Evolutionary conservation across 192 early-diverging fungal species (phyloP).

Genomic region (Allomyces arbusculus): DNA sequence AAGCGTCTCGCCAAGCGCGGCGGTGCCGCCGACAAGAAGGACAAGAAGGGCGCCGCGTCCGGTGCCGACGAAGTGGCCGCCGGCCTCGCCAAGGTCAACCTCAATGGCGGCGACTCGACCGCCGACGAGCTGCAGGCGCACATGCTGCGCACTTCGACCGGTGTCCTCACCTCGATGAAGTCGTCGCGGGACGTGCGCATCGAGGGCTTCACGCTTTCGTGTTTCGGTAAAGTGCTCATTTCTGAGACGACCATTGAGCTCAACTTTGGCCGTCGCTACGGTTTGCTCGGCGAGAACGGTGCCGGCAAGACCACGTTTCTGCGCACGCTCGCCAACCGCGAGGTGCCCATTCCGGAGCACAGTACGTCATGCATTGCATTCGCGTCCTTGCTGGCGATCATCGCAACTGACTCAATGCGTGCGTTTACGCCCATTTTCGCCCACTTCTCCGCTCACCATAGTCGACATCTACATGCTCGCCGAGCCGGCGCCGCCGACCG

Average conservation of each 20-base stretch:
- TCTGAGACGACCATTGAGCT: conserved; percentile 85
- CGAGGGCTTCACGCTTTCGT: conserved; percentile 80
- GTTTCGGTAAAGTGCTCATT: conserved; percentile 84
- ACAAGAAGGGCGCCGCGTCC: neutral
- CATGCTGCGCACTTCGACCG: conserved; percentile 66
- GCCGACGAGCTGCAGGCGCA: conserved; percentile 40
- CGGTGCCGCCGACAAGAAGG: neutral
- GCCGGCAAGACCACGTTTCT: conserved; percentile 93
- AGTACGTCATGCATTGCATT: conserved; percentile 38
- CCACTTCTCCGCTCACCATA: no score
- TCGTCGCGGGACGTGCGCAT: conserved; percentile 91
- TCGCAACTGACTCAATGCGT: no score
- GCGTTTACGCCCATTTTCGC: no score
- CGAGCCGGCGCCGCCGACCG: conserved; percentile 85
- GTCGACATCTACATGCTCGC: conserved; percentile 66
- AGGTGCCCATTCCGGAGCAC: conserved; percentile 84
- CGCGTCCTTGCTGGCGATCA: no score
- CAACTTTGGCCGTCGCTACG: conserved; percentile 96
- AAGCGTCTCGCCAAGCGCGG: neutral
- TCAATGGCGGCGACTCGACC: conserved; percentile 9
- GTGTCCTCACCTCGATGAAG: conserved; percentile 75
- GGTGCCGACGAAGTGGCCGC: neutral
- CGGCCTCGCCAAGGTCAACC: neutral
- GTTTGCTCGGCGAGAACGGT: conserved; percentile 87
- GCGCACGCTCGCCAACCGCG: conserved; percentile 72